A percentile compares a stretch with the other conserved stretches of the same genome.
Conservation (phyloP, 352 stramenopile genomes). For the Globisporangium okanoganense region DNA sequence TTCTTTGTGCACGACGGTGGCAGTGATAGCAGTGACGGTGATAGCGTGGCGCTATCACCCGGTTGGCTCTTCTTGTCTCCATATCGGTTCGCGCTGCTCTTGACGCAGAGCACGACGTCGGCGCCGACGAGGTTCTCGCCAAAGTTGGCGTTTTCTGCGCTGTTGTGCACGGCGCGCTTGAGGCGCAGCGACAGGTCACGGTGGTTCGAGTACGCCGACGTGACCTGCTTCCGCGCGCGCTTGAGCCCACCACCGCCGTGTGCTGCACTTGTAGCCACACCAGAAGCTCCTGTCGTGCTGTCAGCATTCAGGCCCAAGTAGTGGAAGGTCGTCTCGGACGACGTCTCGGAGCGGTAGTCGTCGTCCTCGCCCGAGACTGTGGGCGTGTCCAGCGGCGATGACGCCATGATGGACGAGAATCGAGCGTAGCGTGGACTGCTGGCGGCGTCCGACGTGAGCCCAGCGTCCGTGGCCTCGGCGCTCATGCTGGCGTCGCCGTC, state of each 20-base stretch:
- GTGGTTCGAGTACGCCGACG: conserved; percentile 56
- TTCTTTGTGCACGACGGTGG: conserved; percentile 10
- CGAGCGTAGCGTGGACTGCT: background rate
- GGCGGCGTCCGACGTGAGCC: background rate
- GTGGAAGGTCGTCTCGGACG: conserved; percentile 47
- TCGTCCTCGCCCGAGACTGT: conserved; percentile 67
- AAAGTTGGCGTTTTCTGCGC: conserved; percentile 31
- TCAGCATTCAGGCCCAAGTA: background rate
- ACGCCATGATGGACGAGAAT: conserved; percentile 1
- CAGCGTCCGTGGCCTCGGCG: background rate
- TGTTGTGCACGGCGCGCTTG: conserved; percentile 40
- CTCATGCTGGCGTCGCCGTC: background rate
- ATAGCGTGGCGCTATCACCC: background rate
- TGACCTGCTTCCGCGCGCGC: conserved; percentile 28
- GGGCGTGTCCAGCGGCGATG: conserved; percentile 52
- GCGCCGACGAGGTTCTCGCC: conserved; percentile 56
- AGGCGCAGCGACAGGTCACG: conserved; percentile 55
- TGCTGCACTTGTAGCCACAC: background rate
- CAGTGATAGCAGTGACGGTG: background rate
- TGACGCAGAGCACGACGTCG: conserved; percentile 72
- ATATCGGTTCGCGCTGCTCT: conserved; percentile 2
- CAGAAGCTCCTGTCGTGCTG: background rate
- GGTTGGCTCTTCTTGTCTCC: conserved; percentile 5
- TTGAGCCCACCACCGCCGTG: conserved; percentile 1
- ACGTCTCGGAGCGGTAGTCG: conserved; percentile 76